Evolutionary conservation across 2,329 filamentous ascomycete genomes (phyloP).

Genomic region (Calycina herbarum): DNA sequence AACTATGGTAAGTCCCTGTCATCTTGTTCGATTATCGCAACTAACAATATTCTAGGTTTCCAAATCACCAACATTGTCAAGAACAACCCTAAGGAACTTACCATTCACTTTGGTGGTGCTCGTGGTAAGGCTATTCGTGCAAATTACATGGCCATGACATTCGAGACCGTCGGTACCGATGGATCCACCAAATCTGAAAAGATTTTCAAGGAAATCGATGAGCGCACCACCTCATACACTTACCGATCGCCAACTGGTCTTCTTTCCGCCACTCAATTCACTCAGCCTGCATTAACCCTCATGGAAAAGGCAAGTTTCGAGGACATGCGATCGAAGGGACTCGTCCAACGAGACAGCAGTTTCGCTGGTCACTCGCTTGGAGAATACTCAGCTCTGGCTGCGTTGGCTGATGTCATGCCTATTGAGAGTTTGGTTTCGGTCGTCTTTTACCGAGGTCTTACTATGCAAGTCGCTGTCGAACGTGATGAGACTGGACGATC

Average conservation of each 20-base stretch:
- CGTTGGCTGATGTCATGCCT: slow-evolving; percentile 98
- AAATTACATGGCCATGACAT: slow-evolving; percentile 99
- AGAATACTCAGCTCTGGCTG: slow-evolving; percentile 96
- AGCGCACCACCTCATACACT: slow-evolving; percentile 92
- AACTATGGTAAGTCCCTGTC: slow-evolving; percentile 77
- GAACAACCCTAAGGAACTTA: slow-evolving; percentile 99
- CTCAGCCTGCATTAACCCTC: slow-evolving; percentile 91
- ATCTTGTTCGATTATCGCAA: slow-evolving; percentile 16
- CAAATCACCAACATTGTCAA: slow-evolving; percentile 98
- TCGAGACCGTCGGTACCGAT: slow-evolving; percentile 93
- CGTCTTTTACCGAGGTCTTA: slow-evolving; percentile 97
- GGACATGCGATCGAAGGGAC: slow-evolving; percentile 96
- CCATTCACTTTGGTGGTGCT: slow-evolving; percentile 95
- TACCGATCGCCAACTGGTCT: slow-evolving; percentile 94
- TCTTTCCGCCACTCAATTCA: slow-evolving; percentile 96
- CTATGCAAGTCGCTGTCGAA: slow-evolving; percentile 99
- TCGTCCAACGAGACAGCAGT: slow-evolving; percentile 93
- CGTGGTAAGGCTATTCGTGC: slow-evolving; percentile 95
- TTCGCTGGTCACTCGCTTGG: slow-evolving; percentile 97
- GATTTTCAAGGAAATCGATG: slow-evolving; percentile 97
- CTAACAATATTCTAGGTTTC: slow-evolving; percentile 60
- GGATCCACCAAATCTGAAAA: slow-evolving; percentile 96
- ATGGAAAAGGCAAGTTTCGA: slow-evolving; percentile 99
- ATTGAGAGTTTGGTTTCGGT: slow-evolving; percentile 98
- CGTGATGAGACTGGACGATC: slow-evolving; percentile 89